These are phyloP conservation scores for Helotiales sp. DNA, from an alignment of 2,329 filamentous ascomycete species.

Conservation along the genomic window DNA sequence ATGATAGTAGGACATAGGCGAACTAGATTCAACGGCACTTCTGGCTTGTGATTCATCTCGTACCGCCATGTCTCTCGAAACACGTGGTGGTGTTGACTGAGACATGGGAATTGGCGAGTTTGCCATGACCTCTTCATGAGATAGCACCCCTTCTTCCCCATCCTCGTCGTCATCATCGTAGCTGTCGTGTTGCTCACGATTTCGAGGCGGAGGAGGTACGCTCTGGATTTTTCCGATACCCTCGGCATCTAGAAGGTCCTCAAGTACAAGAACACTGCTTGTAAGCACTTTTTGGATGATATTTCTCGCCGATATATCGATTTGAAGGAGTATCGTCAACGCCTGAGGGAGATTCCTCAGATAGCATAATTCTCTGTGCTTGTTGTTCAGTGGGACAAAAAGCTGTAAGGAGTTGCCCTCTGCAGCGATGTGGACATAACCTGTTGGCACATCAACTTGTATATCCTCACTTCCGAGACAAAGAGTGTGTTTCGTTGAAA, in stretches of 20 bases:
- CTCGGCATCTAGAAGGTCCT: background rate
- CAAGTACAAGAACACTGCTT: background rate
- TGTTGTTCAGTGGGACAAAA: background rate
- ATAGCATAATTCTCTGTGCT: background rate
- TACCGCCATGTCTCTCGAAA: no score
- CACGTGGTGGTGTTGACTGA: no score
- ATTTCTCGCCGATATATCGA: background rate
- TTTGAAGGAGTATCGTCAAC: background rate
- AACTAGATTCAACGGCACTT: background rate
- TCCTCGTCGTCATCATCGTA: background rate
- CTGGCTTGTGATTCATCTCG: no score
- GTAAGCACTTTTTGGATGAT: background rate
- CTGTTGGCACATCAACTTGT: background rate
- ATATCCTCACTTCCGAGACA: background rate
- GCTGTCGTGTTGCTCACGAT: background rate
- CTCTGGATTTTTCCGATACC: background rate
- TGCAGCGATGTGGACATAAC: background rate
- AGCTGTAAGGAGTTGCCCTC: background rate
- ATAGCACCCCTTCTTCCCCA: background rate
- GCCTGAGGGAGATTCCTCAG: background rate
- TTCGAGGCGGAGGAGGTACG: background rate
- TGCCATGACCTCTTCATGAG: background rate
- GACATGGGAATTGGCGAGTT: background rate
- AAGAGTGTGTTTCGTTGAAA: background rate
- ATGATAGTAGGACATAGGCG: background rate